phyloP scores from a whole-genome alignment of 495 filamentous ascomycete species.

The Podospora bellae-mahoneyi region DNA sequence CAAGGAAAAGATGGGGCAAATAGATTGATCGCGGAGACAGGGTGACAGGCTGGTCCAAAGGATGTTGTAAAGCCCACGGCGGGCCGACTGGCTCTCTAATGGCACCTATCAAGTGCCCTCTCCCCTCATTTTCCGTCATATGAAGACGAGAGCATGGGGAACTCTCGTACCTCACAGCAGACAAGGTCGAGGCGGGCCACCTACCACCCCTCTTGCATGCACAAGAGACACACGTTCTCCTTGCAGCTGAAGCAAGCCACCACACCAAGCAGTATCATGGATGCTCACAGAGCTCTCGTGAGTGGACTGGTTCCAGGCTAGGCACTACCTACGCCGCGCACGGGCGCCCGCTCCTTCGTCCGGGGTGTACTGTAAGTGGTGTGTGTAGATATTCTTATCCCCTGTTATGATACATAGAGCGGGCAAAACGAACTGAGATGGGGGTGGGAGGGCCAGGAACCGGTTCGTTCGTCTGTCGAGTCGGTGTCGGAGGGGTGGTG shows the following conservation, averaged over 20 bases:
- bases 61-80: conserved; percentile 15
- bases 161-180: conserved; percentile 4
- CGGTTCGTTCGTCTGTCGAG: background rate
- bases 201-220: conserved; percentile 7
- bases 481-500: conserved; percentile 5
- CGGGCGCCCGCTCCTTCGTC: conserved; percentile 1
- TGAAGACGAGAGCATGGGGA: background rate
- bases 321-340: conserved; percentile 10
- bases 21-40: conserved; percentile 33
- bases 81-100: conserved; percentile 14
- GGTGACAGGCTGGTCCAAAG: conserved; percentile 23
- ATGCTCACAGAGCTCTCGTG: background rate
- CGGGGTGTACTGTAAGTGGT: background rate
- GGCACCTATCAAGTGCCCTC: background rate
- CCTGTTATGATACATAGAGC: background rate
- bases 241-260: conserved; percentile 20
- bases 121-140: background rate
- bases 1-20: conserved; percentile 30
- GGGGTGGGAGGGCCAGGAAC: background rate
- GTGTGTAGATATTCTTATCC: background rate
- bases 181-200: background rate
- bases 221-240: background rate
- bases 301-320: background rate
- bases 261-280: conserved; percentile 2
- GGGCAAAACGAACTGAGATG: background rate